Base-by-base conservation (phyloP, 1,284 basidiomycete genomes). In the Ganoderma boninense region DNA sequence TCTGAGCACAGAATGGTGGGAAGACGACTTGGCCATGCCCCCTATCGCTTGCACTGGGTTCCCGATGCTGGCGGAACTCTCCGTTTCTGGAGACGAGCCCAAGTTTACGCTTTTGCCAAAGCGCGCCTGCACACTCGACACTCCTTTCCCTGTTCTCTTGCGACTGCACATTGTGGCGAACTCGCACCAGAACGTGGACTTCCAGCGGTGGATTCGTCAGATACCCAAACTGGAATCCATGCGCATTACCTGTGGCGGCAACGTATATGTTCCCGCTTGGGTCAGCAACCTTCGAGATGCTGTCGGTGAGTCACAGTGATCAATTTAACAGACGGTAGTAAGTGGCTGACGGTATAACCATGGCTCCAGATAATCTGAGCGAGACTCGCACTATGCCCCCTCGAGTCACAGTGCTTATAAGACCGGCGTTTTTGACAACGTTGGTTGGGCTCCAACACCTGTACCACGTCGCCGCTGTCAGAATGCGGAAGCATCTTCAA, bases 151-250 rank as follows among this genome's bases (percentile, higher is more conserved):
- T 2, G 46, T 29, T 29, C 54, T 66, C 35, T 10, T 32, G 18
- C 65, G 65, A 4, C 38, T 66, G n/a, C 65, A 62, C 23, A 42
- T 66, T 4, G 65, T 66, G 32, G 59, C 65, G 13, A 46, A 66
- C 32, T 40, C 59, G 6, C 23, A 26, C 32, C 20, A 26, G 10
- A 44, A 59, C 8, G 54, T 66, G 26, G 60, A 62, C 44, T 62
- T 66, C 38, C 43, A 18, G 23, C 46, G 65, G 29, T 62, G 65
- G 65, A 13, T 66, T 0, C 23, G 18, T 13, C 26, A 16, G 26
- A 56, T 29, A 18, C 54, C 54, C 7, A 56, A 16, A 23, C 16
- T 56, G 54, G 13, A 56, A 29, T 56, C 26, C 26, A 56, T 56
- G 54, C 54, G 54, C 26, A 56, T 56, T 16, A 56, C 26, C 14